Conservation (phyloP, 2,329 filamentous ascomycete species). For the Fusarium cicatricum region DNA sequence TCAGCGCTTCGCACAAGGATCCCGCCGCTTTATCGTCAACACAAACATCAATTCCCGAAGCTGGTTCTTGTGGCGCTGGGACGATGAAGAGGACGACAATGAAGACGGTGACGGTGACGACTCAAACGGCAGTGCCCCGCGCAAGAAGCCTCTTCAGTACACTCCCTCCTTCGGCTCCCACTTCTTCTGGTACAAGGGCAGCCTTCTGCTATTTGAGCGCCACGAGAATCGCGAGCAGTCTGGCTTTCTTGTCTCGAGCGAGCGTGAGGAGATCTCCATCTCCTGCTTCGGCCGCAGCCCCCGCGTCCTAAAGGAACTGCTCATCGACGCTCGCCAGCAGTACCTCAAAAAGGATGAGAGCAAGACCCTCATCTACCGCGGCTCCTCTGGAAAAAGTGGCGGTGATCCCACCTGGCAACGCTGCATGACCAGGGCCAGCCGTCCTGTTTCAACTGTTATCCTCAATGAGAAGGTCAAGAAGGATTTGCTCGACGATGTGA, state of each 20-base stretch:
- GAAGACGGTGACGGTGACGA: slow-evolving; percentile 49
- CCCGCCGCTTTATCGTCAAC: slow-evolving; percentile 71
- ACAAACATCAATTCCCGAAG: slow-evolving; percentile 64
- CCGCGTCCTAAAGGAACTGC: slow-evolving; percentile 66
- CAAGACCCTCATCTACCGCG: slow-evolving; percentile 73
- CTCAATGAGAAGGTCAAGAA: slow-evolving; percentile 68
- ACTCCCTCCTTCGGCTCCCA: slow-evolving; percentile 74
- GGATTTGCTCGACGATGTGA: slow-evolving; percentile 66
- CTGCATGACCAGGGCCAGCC: slow-evolving; percentile 66
- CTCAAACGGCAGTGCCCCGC: slow-evolving; percentile 31
- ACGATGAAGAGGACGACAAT: slow-evolving; percentile 57
- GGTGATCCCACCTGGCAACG: slow-evolving; percentile 65
- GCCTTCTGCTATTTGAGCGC: slow-evolving; percentile 66
- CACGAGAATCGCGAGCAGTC: slow-evolving; percentile 56
- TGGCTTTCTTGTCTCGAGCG: slow-evolving; percentile 52
- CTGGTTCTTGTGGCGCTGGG: slow-evolving; percentile 57
- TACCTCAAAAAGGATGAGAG: slow-evolving; percentile 66
- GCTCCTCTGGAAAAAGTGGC: slow-evolving; percentile 52
- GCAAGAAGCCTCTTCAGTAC: slow-evolving; percentile 64
- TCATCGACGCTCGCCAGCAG: slow-evolving; percentile 63
- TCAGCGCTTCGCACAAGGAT: slow-evolving; percentile 67
- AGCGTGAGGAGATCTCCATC: slow-evolving; percentile 66
- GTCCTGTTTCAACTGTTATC: slow-evolving; percentile 72
- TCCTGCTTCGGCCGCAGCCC: slow-evolving; percentile 70
- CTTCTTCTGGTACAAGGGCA: slow-evolving; percentile 72